Evolutionary conservation across 805 yeast species (phyloP).

Genomic region (Spathaspora gorwiae): DNA sequence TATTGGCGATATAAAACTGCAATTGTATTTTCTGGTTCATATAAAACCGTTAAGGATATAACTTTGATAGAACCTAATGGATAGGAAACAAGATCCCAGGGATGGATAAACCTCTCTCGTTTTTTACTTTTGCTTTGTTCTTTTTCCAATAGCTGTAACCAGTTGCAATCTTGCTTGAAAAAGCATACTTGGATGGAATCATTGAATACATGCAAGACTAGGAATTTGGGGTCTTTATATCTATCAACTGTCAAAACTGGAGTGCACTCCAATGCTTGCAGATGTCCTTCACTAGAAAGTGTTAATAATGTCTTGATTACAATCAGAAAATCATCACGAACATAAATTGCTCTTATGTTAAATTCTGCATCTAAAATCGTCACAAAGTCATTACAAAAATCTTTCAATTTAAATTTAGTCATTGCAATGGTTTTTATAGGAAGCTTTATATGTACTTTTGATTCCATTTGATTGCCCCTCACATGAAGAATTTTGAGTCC

Average conservation of each 20-base stretch:
- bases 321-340: not conserved
- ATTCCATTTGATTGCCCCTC: not conserved
- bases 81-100: not conserved
- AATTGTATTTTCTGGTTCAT: not conserved
- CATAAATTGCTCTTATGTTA: not conserved
- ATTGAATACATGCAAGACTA: slow-evolving; percentile 2
- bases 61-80: slow-evolving; percentile 5
- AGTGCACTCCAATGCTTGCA: not conserved
- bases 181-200: not conserved
- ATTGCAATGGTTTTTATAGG: not conserved
- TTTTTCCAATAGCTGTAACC: not conserved
- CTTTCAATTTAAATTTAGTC: not conserved
- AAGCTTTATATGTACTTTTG: not conserved
- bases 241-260: slow-evolving; percentile 2
- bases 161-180: not conserved
- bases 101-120: not conserved
- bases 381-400: not conserved
- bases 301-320: not conserved
- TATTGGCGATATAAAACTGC: slow-evolving; percentile 4
- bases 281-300: not conserved
- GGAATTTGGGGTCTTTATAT: slow-evolving; percentile 3
- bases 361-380: not conserved
- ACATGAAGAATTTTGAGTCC: not conserved
- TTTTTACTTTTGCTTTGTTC: not conserved
- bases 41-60: not conserved